A percentile compares a stretch with the other conserved stretches of the same genome.
Evolutionary conservation across 1,284 basidiomycete species (phyloP).

Genomic region (Cystobasidium pallidum): DNA sequence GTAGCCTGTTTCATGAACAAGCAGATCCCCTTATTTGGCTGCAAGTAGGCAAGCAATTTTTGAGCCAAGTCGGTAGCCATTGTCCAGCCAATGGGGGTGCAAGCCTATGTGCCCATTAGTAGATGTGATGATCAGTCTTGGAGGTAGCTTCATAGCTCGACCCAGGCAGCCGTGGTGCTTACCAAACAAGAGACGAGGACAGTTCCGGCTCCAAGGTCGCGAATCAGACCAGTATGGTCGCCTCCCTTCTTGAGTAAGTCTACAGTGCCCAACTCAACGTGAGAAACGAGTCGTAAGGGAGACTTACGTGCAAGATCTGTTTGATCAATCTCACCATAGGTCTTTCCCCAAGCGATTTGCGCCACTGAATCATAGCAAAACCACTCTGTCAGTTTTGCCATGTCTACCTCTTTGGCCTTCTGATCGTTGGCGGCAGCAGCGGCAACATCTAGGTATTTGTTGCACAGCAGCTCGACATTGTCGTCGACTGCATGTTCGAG

Average conservation of each 20-base stretch:
- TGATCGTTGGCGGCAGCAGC: background rate
- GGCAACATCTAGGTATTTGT: constrained; percentile 44
- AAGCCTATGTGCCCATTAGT: no score
- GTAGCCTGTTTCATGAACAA: constrained; percentile 12
- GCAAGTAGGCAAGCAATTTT: constrained; percentile 1
- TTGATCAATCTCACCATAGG: constrained; percentile 34
- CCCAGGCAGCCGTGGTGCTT: no score
- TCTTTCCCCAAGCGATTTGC: constrained; percentile 46
- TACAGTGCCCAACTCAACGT: no score
- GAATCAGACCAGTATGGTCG: constrained; percentile 5
- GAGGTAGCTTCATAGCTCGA: no score
- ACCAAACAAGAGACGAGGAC: constrained; percentile 17
- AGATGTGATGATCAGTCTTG: no score
- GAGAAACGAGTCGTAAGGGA: no score
- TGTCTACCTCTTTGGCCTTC: constrained; percentile 35
- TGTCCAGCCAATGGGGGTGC: constrained; percentile 26
- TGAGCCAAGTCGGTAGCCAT: constrained; percentile 14
- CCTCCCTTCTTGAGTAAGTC: constrained; percentile 22
- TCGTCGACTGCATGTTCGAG: constrained; percentile 52
- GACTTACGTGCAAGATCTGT: no score
- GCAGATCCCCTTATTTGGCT: constrained; percentile 9
- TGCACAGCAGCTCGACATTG: constrained; percentile 48
- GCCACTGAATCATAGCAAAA: constrained; percentile 53
- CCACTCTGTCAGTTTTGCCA: constrained; percentile 51
- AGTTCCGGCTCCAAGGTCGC: constrained; percentile 23